phyloP scores from a whole-genome alignment of 2,329 filamentous ascomycete species.

The Zymoseptoria pseudotritici region DNA sequence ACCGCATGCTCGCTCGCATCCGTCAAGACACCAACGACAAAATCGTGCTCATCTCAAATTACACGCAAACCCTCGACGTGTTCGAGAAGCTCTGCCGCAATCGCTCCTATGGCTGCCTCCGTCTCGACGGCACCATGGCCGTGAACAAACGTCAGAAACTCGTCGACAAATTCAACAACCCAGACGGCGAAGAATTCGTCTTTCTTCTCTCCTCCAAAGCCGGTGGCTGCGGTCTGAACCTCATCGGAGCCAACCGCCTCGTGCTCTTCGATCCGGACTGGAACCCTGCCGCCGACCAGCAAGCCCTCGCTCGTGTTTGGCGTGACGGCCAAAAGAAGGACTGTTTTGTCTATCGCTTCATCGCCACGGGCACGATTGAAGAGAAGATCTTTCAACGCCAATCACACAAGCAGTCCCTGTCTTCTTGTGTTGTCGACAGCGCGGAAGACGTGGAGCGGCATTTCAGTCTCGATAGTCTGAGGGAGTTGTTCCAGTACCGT shows the following conservation, averaged over 20 bases:
- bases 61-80: slow-evolving; percentile 90
- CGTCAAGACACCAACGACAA: slow-evolving; percentile 96
- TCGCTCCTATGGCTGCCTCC: slow-evolving; percentile 75
- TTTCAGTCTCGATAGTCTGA: slow-evolving; percentile 82
- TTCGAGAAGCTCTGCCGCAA: slow-evolving; percentile 86
- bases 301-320: slow-evolving; percentile 95
- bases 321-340: slow-evolving; percentile 98
- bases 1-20: slow-evolving; percentile 87
- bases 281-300: slow-evolving; percentile 97
- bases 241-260: slow-evolving; percentile 89
- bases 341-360: slow-evolving; percentile 99
- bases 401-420: slow-evolving; percentile 94
- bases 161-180: slow-evolving; percentile 96
- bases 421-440: slow-evolving; percentile 91
- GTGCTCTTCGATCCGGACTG: slow-evolving; percentile 91
- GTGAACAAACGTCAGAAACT: slow-evolving; percentile 95
- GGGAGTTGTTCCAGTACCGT: slow-evolving; percentile 91
- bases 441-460: slow-evolving; percentile 96
- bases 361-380: slow-evolving; percentile 93
- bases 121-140: slow-evolving; percentile 95
- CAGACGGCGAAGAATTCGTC: slow-evolving; percentile 79
- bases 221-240: slow-evolving; percentile 89
- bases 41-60: slow-evolving; percentile 97
- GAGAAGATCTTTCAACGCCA: slow-evolving; percentile 99
- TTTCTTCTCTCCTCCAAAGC: slow-evolving; percentile 97